Conservation (phyloP, 768 basidiomycete species). For the Austroboletus festivus region DNA sequence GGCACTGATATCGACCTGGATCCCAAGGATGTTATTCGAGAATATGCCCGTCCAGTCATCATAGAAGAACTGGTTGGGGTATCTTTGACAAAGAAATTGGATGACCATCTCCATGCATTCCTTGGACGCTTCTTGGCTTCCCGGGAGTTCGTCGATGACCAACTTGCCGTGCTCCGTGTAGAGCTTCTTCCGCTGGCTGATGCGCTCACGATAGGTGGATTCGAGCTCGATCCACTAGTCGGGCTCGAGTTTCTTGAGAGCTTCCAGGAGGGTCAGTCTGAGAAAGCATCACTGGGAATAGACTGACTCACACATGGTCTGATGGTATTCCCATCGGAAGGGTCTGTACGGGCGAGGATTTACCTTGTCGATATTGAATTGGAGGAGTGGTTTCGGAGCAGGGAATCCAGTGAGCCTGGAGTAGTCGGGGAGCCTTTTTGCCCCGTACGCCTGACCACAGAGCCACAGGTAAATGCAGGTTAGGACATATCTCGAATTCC, state of each 20-base stretch:
- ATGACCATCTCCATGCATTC: slow-evolving; percentile 57
- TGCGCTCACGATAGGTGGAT: slow-evolving; percentile 44
- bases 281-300: no score
- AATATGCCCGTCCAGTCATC: slow-evolving; percentile 36
- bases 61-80: slow-evolving; percentile 49
- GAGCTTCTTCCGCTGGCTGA: slow-evolving; percentile 41
- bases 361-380: slow-evolving; percentile 43
- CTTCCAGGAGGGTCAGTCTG: slow-evolving; percentile 19
- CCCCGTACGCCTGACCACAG: slow-evolving; percentile 4
- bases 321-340: slow-evolving; percentile 54
- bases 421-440: slow-evolving; percentile 34
- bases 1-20: slow-evolving; percentile 25
- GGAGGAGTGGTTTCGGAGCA: slow-evolving; percentile 37
- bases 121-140: slow-evolving; percentile 44
- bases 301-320: slow-evolving; percentile 47
- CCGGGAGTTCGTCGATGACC: slow-evolving; percentile 46
- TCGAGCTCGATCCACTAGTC: slow-evolving; percentile 60
- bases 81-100: slow-evolving; percentile 54
- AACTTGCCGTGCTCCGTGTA: slow-evolving; percentile 37
- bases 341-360: slow-evolving; percentile 53
- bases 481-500: not conserved
- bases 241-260: slow-evolving; percentile 46
- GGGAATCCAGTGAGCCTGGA: slow-evolving; percentile 44
- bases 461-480: not conserved
- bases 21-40: slow-evolving; percentile 41